phyloP scores from a whole-genome alignment of 2,329 filamentous ascomycete genomes.

The Dothistroma septosporum region DNA sequence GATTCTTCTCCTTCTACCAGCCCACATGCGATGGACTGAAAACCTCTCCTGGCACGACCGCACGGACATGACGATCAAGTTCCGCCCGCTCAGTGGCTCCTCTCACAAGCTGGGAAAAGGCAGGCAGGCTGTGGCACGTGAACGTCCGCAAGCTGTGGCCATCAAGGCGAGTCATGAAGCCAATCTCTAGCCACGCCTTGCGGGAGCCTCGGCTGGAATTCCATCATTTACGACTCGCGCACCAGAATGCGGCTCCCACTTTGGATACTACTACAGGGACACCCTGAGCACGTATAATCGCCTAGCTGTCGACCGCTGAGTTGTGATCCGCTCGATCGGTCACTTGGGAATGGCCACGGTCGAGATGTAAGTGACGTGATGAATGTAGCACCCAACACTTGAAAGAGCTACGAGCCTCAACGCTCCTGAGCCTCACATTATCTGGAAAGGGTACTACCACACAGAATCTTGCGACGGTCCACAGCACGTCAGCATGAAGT shows the following conservation, averaged over 20 bases:
- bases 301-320: background rate
- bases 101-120: no score
- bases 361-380: conserved; percentile 3
- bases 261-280: background rate
- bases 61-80: no score
- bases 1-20: no score
- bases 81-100: no score
- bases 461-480: background rate
- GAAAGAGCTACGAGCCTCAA: background rate
- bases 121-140: background rate
- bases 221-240: background rate
- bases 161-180: background rate
- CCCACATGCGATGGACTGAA: no score
- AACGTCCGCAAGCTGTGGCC: background rate
- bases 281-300: background rate
- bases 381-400: background rate
- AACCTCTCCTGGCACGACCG: no score
- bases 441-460: background rate
- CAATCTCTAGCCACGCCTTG: background rate
- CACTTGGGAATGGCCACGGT: background rate
- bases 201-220: background rate
- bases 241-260: background rate
- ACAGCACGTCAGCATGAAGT: conserved; percentile 5
- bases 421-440: background rate
- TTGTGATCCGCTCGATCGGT: background rate